Conservation (phyloP, 176 grass and related monocot species). For the Rhynchospora pubera region DNA sequence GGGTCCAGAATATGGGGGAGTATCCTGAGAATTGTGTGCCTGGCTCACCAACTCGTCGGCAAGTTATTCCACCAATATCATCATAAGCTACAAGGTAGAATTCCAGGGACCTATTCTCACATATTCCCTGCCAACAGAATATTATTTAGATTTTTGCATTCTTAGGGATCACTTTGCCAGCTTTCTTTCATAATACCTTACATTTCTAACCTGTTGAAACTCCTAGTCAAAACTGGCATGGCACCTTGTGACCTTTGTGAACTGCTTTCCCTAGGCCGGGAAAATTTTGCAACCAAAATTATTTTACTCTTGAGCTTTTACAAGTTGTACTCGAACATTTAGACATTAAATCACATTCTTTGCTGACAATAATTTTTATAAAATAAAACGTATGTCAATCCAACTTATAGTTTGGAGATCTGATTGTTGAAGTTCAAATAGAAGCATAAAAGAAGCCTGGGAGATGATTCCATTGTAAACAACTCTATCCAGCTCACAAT, state of each 20-base stretch:
- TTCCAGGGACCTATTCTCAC: constrained; percentile 55
- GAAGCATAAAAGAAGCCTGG: not conserved
- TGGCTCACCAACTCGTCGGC: constrained; percentile 49
- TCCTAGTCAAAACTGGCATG: not conserved
- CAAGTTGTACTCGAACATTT: not conserved
- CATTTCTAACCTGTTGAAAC: not conserved
- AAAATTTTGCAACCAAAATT: not conserved
- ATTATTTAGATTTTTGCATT: constrained; percentile 19
- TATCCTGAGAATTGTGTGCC: constrained; percentile 51
- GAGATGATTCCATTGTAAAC: not conserved
- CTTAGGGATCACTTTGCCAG: not conserved
- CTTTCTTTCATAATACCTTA: not conserved
- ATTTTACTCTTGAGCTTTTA: not conserved
- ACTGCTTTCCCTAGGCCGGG: not conserved
- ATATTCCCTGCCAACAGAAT: constrained; percentile 62
- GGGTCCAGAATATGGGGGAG: constrained; percentile 82
- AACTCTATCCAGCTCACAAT: not conserved
- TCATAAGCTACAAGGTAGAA: constrained; percentile 85
- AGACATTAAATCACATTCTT: not conserved
- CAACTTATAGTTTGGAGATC: not conserved
- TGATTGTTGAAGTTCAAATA: not conserved
- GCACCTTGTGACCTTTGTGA: not conserved
- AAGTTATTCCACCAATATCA: constrained; percentile 81
- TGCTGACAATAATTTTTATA: not conserved
- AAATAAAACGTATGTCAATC: not conserved